phyloP scores from a whole-genome alignment of 805 yeast genomes.

The Trichomonascus vanleenenianus region DNA sequence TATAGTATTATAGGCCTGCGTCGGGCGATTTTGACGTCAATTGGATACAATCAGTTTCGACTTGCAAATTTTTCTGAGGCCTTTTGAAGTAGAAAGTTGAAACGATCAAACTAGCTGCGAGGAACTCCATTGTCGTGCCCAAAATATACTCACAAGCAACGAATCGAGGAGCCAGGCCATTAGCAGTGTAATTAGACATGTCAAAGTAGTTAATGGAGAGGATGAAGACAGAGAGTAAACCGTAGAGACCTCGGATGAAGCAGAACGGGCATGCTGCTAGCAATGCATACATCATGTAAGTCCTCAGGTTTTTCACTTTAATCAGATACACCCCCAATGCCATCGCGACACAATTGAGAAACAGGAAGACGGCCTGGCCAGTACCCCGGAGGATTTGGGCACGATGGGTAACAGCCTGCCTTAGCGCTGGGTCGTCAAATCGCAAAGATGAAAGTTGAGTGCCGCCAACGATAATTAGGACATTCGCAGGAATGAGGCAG shows the following conservation, averaged over 20 bases:
- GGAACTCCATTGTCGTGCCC: slow-evolving; percentile 15
- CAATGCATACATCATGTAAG: slow-evolving; percentile 5
- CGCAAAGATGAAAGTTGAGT: slow-evolving; percentile 7
- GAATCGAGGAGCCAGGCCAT: slow-evolving; percentile 6
- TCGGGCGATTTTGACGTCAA: no score
- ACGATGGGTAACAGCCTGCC: neutral
- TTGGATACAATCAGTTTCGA: no score
- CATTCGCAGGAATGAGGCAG: slow-evolving; percentile 9
- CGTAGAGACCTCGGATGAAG: slow-evolving; percentile 14
- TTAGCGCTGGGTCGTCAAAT: neutral
- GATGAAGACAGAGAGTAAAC: slow-evolving; percentile 9
- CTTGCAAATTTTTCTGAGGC: neutral
- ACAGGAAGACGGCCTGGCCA: slow-evolving; percentile 13
- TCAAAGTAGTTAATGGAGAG: slow-evolving; percentile 9
- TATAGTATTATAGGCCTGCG: no score
- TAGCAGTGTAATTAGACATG: slow-evolving; percentile 6
- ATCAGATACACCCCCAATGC: neutral
- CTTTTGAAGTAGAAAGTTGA: neutral
- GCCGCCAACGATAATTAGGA: slow-evolving; percentile 12
- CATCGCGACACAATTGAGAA: slow-evolving; percentile 4
- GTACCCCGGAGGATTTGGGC: slow-evolving; percentile 9
- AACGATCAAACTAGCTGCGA: slow-evolving; percentile 3
- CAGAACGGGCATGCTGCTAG: slow-evolving; percentile 8
- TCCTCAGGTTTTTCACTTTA: slow-evolving; percentile 2
- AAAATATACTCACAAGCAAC: slow-evolving; percentile 12